Conservation (phyloP, 179 eudicot genomes). For the Beta corolliflora region DNA sequence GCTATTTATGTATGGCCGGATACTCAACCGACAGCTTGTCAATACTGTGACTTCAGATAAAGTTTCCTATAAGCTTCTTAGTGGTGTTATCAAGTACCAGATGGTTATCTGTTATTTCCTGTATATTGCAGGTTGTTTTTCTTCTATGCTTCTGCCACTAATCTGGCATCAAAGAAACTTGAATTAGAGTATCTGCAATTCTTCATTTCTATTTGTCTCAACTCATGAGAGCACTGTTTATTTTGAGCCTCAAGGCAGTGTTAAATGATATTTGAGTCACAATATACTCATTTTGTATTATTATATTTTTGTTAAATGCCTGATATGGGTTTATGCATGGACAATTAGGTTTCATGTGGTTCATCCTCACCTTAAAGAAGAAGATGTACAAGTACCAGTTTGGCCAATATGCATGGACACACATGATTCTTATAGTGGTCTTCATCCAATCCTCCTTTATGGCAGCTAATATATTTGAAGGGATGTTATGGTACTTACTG, state of each 20-base stretch:
- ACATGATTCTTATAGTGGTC: slow-evolving; percentile 95
- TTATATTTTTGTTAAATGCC: not conserved
- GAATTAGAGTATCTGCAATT: too few relatives aligned
- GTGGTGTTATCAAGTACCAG: slow-evolving; percentile 78
- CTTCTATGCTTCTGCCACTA: not conserved
- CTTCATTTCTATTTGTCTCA: too few relatives aligned
- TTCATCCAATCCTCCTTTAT: slow-evolving; percentile 87
- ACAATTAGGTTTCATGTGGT: slow-evolving; percentile 77
- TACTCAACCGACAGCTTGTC: slow-evolving; percentile 83
- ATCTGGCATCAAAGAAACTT: not conserved
- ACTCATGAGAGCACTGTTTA: too few relatives aligned
- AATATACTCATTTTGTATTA: not conserved
- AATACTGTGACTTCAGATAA: slow-evolving; percentile 84
- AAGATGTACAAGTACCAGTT: slow-evolving; percentile 99
- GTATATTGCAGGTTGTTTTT: slow-evolving; percentile 75
- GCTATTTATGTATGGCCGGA: slow-evolving; percentile 87
- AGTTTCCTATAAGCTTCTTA: slow-evolving; percentile 61
- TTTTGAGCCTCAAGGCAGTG: not conserved
- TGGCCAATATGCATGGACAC: slow-evolving; percentile 99
- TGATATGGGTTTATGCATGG: not conserved
- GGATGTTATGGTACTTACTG: slow-evolving; percentile 68
- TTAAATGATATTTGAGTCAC: too few relatives aligned
- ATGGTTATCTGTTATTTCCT: slow-evolving; percentile 86
- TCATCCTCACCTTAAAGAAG: slow-evolving; percentile 91
- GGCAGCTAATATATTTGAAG: slow-evolving; percentile 91